A percentile compares a stretch with the other conserved stretches of the same genome.
phyloP scores from a whole-genome alignment of 441 rosid genomes.

The Populus tomentosa region DNA sequence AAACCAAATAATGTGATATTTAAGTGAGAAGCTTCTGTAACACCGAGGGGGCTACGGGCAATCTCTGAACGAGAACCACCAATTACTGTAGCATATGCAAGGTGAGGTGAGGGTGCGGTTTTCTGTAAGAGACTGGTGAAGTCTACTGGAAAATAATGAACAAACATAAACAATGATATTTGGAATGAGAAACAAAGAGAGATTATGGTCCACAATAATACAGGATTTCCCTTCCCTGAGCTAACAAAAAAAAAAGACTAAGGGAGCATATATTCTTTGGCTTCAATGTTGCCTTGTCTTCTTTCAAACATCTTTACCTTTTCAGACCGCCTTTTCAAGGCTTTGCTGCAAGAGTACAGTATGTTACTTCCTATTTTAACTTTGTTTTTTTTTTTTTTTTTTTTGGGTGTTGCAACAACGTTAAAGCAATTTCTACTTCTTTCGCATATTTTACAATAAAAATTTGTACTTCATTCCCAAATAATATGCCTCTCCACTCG shows the following conservation, averaged over 20 bases:
- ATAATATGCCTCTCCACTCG: too few species aligned
- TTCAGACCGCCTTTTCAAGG: not conserved
- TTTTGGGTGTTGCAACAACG: not conserved
- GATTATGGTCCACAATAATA: slow-evolving; percentile 8
- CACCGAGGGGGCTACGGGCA: not conserved
- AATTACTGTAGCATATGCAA: not conserved
- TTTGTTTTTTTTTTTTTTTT: not conserved
- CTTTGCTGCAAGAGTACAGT: not conserved
- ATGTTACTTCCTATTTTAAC: not conserved
- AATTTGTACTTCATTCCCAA: not conserved
- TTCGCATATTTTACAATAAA: not conserved
- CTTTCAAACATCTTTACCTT: slow-evolving; percentile 4
- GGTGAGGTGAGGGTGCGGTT: not conserved
- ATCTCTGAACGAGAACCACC: not conserved
- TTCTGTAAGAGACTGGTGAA: not conserved
- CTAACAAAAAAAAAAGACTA: not conserved
- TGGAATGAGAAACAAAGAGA: slow-evolving; percentile 6
- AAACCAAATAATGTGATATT: not conserved
- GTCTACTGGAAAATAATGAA: not conserved
- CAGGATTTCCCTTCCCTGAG: slow-evolving; percentile 5
- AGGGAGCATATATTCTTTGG: slow-evolving; percentile 12
- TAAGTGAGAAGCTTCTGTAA: not conserved
- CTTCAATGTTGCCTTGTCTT: slow-evolving; percentile 5
- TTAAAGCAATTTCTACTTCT: not conserved
- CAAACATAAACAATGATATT: not conserved